phyloP scores from a whole-genome alignment of 495 filamentous ascomycete species.

The Podospora comata region DNA sequence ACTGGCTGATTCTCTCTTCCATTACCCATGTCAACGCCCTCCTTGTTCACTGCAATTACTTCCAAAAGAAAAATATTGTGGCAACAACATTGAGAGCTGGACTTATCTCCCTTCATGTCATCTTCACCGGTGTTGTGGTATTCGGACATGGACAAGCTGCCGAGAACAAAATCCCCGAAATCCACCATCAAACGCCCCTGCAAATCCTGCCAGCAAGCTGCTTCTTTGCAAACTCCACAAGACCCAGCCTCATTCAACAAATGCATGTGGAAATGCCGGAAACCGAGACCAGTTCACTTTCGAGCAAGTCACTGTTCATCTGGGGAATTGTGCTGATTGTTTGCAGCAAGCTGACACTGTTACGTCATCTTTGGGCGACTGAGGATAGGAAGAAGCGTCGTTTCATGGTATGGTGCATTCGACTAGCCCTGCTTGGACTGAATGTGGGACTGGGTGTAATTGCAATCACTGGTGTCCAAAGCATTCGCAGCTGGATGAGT shows the following conservation, averaged over 20 bases:
- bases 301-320: not conserved
- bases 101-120: not conserved
- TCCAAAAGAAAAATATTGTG: not conserved
- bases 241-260: not conserved
- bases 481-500: not conserved
- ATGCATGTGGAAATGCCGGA: not conserved
- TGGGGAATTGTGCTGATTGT: not conserved
- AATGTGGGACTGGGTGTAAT: not conserved
- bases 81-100: not conserved
- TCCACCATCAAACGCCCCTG: not conserved
- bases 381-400: not conserved
- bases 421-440: not conserved
- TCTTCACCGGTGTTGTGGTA: not conserved
- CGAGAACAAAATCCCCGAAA: not conserved
- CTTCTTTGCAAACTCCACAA: not conserved
- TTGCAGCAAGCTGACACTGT: not conserved
- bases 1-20: conserved; percentile 13
- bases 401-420: not conserved
- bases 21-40: conserved; percentile 14
- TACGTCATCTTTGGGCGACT: not conserved
- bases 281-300: not conserved
- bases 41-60: conserved; percentile 13
- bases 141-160: not conserved
- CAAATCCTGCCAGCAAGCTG: not conserved
- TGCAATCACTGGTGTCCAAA: not conserved